Base-by-base conservation (phyloP, 768 basidiomycete species). In the Daedalea quercina region DNA sequence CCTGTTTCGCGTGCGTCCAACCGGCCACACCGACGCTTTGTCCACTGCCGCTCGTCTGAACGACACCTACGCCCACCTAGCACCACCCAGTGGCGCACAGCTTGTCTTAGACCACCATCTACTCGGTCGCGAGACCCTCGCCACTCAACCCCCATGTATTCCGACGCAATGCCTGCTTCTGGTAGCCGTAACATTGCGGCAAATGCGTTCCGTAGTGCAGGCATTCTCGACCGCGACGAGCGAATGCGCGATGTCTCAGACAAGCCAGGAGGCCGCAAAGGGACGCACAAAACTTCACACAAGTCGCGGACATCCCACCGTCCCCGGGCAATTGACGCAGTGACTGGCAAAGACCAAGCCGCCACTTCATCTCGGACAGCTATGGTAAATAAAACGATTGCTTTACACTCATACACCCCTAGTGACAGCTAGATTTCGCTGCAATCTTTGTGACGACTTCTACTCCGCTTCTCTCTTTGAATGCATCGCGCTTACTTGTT, bases 141-240 rank as follows among this genome's bases (percentile, higher is more conserved):
- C 28, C 47, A 47, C n/a, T 9, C 46, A 22, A n/a, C 53, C 22
- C 19, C 46, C 53, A 60, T 60, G 60, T 57, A 80, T 65, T 84
- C 84, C 42, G 80, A 76, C 55, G 73, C 82, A 41, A 75, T 85
- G 9, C 75, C 82, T 8, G 74, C 79, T 6, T 71, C 83, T 15
- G 78, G 82, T 58, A 71, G 77, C 48, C 78, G 82, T 58, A 64
- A 76, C 25, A 69, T 90, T 19, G 85, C 81, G 20, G 58, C 76
- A 53, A 84, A 69, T 53, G 82, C 85, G 26, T 72, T 90, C 23
- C 81, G 83, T 54, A 80, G 69, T 34, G 87, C 85, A 2, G 88
- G 87, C 40, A 81, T 90, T 63, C 84, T 88, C 56, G 87, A 88
- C 75, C 73, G 79, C 52, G 88, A 90, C 66, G 73, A 82, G 53